Conservation (phyloP, 495 filamentous ascomycete genomes). For the Penicillium cataractarum region DNA sequence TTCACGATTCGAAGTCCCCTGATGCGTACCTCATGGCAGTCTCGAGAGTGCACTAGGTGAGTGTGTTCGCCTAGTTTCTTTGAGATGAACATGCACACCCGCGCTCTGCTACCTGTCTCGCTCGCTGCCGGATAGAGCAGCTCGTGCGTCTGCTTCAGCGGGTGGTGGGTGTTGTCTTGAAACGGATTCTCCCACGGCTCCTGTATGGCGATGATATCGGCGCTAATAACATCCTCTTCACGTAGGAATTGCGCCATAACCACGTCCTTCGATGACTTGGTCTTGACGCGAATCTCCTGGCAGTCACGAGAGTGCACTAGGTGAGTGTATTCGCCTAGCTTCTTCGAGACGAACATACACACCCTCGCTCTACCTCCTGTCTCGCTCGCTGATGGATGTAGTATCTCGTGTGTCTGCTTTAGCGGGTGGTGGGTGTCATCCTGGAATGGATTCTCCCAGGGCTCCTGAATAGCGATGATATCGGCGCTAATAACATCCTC, state of each 20-base stretch:
- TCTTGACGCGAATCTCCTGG: background rate
- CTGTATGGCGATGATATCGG: background rate
- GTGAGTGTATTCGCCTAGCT: background rate
- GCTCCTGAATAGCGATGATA: background rate
- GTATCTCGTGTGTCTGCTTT: background rate
- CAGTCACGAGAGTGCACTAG: background rate
- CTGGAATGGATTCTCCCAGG: background rate
- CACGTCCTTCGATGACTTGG: conserved; percentile 13
- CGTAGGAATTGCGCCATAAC: background rate
- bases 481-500: background rate
- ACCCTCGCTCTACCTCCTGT: background rate
- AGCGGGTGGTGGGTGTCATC: background rate
- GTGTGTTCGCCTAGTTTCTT: background rate
- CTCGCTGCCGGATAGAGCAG: background rate
- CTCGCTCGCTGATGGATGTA: background rate
- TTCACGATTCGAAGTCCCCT: conserved; percentile 9
- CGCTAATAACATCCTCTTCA: background rate
- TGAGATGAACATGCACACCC: background rate
- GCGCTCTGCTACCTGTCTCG: background rate
- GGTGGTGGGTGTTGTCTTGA: background rate
- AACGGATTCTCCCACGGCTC: background rate
- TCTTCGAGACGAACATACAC: background rate
- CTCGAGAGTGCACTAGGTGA: background rate
- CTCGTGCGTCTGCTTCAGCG: background rate
- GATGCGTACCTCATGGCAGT: background rate